Evolutionary conservation across 805 yeast species (phyloP).

Genomic region (Saccharomycopsis sp.): DNA sequence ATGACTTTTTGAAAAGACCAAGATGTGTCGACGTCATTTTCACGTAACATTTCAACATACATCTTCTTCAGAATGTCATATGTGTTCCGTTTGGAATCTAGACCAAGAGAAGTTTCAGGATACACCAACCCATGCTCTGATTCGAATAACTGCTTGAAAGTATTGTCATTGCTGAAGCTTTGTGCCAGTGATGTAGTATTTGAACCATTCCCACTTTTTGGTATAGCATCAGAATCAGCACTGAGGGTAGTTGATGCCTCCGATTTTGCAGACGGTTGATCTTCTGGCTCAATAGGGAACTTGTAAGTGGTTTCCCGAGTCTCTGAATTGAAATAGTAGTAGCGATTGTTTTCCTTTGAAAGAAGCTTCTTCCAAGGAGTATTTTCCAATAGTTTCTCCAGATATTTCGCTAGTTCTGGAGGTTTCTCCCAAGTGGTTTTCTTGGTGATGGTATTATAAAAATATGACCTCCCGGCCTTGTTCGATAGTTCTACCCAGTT

Average conservation of each 20-base stretch:
- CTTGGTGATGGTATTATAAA: constrained; percentile 54
- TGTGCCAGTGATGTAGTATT: too few relatives aligned
- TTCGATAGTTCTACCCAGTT: constrained; percentile 60
- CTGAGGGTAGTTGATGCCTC: too few relatives aligned
- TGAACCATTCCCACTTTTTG: neutral
- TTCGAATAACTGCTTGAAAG: too few relatives aligned
- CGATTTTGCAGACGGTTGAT: neutral
- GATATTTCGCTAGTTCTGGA: constrained; percentile 34
- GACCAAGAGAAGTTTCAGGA: too few relatives aligned
- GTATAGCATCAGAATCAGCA: neutral
- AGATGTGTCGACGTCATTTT: constrained; percentile 52
- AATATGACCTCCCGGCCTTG: constrained; percentile 55
- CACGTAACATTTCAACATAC: constrained; percentile 46
- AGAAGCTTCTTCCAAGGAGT: constrained; percentile 48
- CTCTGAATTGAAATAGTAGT: constrained; percentile 58
- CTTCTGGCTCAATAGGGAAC: constrained; percentile 45
- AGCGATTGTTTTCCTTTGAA: constrained; percentile 44
- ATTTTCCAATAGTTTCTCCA: constrained; percentile 38
- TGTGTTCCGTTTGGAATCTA: too few relatives aligned
- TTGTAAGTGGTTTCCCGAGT: constrained; percentile 76
- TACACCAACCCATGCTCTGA: too few relatives aligned
- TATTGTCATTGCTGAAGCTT: too few relatives aligned
- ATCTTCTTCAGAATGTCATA: constrained; percentile 30
- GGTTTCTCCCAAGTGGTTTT: constrained; percentile 83
- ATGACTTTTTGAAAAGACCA: constrained; percentile 71